Conservation (phyloP, 2,329 filamentous ascomycete genomes). For the Aspergillus fijiensis region DNA sequence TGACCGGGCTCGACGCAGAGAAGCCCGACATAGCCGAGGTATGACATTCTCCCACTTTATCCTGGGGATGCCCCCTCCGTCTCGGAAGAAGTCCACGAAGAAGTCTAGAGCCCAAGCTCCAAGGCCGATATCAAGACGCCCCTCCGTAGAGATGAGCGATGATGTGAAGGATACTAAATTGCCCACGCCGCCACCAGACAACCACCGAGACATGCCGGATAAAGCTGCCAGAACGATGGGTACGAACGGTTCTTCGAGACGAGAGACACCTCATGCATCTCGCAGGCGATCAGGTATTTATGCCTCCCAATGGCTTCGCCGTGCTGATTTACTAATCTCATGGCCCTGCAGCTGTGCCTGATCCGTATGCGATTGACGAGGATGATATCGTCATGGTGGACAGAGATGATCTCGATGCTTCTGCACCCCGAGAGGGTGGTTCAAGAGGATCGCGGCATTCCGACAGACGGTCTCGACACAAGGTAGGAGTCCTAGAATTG, state of each 20-base stretch:
- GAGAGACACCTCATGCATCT: conserved; percentile 51
- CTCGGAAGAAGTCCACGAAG: conserved; percentile 66
- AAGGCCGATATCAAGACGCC: conserved; percentile 59
- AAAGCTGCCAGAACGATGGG: conserved; percentile 81
- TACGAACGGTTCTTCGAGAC: conserved; percentile 46
- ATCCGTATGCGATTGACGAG: conserved; percentile 64
- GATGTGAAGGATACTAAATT: conserved; percentile 64
- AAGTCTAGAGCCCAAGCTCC: conserved; percentile 59
- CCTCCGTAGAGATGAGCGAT: conserved; percentile 64
- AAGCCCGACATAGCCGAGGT: conserved; percentile 57
- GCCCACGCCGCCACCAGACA: conserved; percentile 71
- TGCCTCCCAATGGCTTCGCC: conserved; percentile 1
- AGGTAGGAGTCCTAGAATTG: conserved; percentile 28
- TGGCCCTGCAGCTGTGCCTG: conserved; percentile 37
- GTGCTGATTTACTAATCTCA: neutral
- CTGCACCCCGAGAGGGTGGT: conserved; percentile 25
- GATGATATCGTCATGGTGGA: conserved; percentile 63
- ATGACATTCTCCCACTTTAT: conserved; percentile 61
- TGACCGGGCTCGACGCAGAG: conserved; percentile 61
- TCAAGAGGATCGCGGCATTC: conserved; percentile 35
- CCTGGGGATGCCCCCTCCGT: conserved; percentile 63
- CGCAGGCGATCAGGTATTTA: conserved; percentile 47
- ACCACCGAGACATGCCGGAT: conserved; percentile 62
- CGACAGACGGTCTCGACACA: conserved; percentile 38
- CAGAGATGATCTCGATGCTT: conserved; percentile 40